phyloP scores from a whole-genome alignment of 176 grass and related monocot genomes.

The Carex scoparia region DNA sequence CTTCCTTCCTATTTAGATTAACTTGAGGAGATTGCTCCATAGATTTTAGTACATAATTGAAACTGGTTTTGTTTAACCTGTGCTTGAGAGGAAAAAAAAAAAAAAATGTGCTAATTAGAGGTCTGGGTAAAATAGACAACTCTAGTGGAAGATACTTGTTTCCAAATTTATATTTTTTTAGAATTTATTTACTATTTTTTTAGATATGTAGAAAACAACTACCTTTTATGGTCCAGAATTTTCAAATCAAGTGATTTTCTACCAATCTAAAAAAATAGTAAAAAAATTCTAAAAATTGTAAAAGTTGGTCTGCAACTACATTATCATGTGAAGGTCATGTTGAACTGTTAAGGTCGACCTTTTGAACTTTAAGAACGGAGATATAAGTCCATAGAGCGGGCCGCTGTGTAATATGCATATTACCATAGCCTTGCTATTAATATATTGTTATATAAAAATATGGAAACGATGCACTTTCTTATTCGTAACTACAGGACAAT shows the following conservation, averaged over 20 bases:
- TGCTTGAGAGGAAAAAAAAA: background rate
- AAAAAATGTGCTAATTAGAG: background rate
- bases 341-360: too few relatives aligned
- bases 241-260: too few relatives aligned
- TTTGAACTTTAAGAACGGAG: too few relatives aligned
- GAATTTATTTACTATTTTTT: too few relatives aligned
- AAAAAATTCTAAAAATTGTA: too few relatives aligned
- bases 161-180: background rate
- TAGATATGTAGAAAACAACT: too few relatives aligned
- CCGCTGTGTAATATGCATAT: too few relatives aligned
- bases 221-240: too few relatives aligned
- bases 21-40: background rate
- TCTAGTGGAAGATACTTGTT: background rate
- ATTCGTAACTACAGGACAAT: background rate
- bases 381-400: too few relatives aligned
- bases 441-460: background rate
- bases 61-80: background rate
- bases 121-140: background rate
- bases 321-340: too few relatives aligned
- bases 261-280: too few relatives aligned
- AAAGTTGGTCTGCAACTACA: too few relatives aligned
- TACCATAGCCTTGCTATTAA: background rate
- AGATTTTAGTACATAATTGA: background rate
- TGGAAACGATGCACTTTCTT: background rate
- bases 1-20: background rate